Percentiles rank a stretch among this genome's conserved stretches.
phyloP scores from a whole-genome alignment of 2,329 filamentous ascomycete species.

The Alternaria sp. region DNA sequence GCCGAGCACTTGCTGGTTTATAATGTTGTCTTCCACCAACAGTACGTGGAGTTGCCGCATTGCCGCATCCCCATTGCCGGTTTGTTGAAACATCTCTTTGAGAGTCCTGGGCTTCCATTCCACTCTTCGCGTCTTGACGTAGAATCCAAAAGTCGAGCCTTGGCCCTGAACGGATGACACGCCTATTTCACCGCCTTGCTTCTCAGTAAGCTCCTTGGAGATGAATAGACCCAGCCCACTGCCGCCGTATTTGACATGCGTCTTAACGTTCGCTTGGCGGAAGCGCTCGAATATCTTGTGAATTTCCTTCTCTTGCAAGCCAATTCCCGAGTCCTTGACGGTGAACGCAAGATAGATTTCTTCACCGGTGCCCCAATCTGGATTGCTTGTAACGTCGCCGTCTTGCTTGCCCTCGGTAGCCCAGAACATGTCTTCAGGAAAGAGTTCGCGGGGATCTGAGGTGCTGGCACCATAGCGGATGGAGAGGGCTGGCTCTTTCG shows the following conservation, averaged over 20 bases:
- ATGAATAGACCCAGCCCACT: constrained; percentile 56
- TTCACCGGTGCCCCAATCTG: constrained; percentile 48
- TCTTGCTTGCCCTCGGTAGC: constrained; percentile 30
- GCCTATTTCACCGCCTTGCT: constrained; percentile 55
- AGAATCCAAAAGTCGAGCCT: constrained; percentile 54
- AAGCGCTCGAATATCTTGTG: constrained; percentile 47
- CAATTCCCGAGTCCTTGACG: constrained; percentile 51
- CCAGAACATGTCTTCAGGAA: constrained; percentile 40
- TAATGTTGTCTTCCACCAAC: constrained; percentile 49
- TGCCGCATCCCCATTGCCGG: background rate
- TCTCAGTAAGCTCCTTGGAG: constrained; percentile 53
- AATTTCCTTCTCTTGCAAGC: constrained; percentile 49
- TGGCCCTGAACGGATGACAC: constrained; percentile 47
- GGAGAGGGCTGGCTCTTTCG: constrained; percentile 42
- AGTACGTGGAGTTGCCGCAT: constrained; percentile 34
- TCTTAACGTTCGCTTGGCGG: constrained; percentile 44
- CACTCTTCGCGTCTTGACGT: constrained; percentile 46
- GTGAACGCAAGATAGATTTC: constrained; percentile 48
- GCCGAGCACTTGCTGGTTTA: constrained; percentile 48
- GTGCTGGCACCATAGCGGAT: constrained; percentile 47
- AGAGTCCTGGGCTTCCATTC: constrained; percentile 15
- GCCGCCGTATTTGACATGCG: constrained; percentile 52
- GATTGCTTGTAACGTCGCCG: constrained; percentile 30
- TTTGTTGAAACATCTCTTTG: constrained; percentile 9
- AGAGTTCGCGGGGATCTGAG: constrained; percentile 31